Conservation (phyloP, 2,329 filamentous ascomycete species). For the Drechmeria coniospora region DNA sequence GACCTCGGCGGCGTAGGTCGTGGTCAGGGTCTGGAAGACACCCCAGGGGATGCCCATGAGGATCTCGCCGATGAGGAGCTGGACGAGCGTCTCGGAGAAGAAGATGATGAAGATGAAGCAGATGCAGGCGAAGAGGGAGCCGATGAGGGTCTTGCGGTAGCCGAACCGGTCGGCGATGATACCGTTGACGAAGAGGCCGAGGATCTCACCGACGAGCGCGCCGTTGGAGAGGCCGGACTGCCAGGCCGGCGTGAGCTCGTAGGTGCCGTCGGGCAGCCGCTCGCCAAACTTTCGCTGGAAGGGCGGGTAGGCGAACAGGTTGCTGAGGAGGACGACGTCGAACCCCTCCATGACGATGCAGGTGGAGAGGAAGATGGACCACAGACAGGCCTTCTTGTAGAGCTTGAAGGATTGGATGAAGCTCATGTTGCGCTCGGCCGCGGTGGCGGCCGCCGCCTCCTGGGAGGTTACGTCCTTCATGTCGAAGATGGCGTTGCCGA, state of each 20-base stretch:
- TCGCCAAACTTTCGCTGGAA: slow-evolving; percentile 25
- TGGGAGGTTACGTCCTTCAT: no score
- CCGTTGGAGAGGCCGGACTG: slow-evolving; percentile 35
- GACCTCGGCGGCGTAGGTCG: slow-evolving; percentile 33
- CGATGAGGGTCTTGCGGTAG: slow-evolving; percentile 31
- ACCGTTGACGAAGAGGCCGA: slow-evolving; percentile 34
- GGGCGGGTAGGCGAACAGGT: slow-evolving; percentile 24
- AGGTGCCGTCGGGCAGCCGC: slow-evolving; percentile 18
- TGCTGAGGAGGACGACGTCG: slow-evolving; percentile 22
- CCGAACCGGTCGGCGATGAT: slow-evolving; percentile 29
- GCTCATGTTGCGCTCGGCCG: slow-evolving; percentile 18
- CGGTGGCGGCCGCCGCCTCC: slow-evolving; percentile 13
- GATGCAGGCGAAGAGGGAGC: slow-evolving; percentile 20
- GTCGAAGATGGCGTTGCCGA: no score
- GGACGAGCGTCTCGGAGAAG: slow-evolving; percentile 24
- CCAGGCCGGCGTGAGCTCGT: slow-evolving; percentile 34
- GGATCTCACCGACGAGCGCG: slow-evolving; percentile 29
- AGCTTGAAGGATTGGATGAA: slow-evolving; percentile 21
- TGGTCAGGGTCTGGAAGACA: slow-evolving; percentile 29
- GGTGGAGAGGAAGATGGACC: slow-evolving; percentile 21
- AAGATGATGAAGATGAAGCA: slow-evolving; percentile 33
- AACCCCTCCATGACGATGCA: slow-evolving; percentile 26
- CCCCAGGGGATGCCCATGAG: slow-evolving; percentile 32
- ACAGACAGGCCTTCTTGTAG: slow-evolving; percentile 21
- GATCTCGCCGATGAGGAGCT: slow-evolving; percentile 29